Evolutionary conservation across 495 filamentous ascomycete genomes (phyloP).

Genomic region (Diplogelasinospora grovesii): DNA sequence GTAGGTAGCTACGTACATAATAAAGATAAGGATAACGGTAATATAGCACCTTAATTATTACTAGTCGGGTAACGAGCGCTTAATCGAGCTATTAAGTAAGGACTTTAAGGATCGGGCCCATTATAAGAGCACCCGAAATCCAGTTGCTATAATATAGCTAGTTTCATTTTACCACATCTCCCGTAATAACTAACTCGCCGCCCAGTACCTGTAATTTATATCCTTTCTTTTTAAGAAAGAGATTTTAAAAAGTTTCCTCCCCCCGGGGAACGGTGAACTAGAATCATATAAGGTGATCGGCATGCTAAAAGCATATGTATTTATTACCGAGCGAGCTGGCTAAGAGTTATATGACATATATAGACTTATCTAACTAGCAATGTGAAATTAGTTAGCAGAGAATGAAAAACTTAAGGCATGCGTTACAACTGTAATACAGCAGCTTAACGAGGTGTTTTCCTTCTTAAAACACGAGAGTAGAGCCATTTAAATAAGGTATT

Average conservation of each 20-base stretch:
- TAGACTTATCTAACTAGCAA: constrained; percentile 36
- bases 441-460: constrained; percentile 27
- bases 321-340: constrained; percentile 25
- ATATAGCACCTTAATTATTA: constrained; percentile 26
- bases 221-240: constrained; percentile 32
- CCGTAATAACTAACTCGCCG: constrained; percentile 26
- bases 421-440: constrained; percentile 21
- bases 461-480: constrained; percentile 25
- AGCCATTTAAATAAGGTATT: constrained; percentile 25
- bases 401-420: constrained; percentile 20
- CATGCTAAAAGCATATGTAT: constrained; percentile 34
- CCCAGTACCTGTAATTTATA: constrained; percentile 34
- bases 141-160: no score
- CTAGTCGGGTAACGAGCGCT: constrained; percentile 8
- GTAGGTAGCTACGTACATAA: no score
- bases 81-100: constrained; percentile 18
- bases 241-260: constrained; percentile 22
- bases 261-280: not conserved
- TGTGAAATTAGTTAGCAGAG: constrained; percentile 36
- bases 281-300: constrained; percentile 2
- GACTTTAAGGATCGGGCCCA: constrained; percentile 15
- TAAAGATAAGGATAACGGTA: constrained; percentile 22
- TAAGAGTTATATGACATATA: constrained; percentile 31
- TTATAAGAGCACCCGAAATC: constrained; percentile 18
- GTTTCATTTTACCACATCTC: constrained; percentile 34